phyloP scores from a whole-genome alignment of 441 rosid genomes.

The Populus hybrid region DNA sequence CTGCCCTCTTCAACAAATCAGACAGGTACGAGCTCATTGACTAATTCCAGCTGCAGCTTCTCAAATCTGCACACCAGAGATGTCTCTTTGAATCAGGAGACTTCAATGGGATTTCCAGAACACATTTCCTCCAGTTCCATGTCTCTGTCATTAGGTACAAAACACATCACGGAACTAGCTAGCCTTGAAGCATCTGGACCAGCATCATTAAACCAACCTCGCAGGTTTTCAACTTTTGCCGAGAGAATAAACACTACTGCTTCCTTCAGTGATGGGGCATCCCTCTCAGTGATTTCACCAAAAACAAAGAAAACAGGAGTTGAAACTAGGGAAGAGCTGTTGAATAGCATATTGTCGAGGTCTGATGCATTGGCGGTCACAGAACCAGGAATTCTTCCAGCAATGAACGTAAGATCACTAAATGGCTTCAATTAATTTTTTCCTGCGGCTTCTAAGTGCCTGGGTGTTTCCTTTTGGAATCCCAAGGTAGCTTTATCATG shows the following conservation, averaged over 20 bases:
- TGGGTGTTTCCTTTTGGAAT: slow-evolving; percentile 6
- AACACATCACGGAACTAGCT: slow-evolving; percentile 46
- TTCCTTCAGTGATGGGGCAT: slow-evolving; percentile 65
- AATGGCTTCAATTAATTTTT: slow-evolving; percentile 13
- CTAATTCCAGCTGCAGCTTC: slow-evolving; percentile 34
- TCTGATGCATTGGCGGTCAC: slow-evolving; percentile 43
- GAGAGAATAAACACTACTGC: slow-evolving; percentile 87
- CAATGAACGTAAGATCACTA: slow-evolving; percentile 56
- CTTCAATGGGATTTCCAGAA: slow-evolving; percentile 50
- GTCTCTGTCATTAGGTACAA: slow-evolving; percentile 41
- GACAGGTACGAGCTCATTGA: slow-evolving; percentile 39
- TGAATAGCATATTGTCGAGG: slow-evolving; percentile 58
- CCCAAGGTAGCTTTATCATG: slow-evolving; percentile 12
- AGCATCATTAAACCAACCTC: slow-evolving; percentile 51
- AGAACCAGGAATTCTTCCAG: slow-evolving; percentile 47
- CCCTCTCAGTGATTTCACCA: slow-evolving; percentile 63
- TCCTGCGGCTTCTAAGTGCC: neutral
- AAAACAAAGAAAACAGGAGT: slow-evolving; percentile 90
- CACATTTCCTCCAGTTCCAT: slow-evolving; percentile 50
- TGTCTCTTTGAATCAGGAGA: slow-evolving; percentile 43
- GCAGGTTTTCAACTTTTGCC: slow-evolving; percentile 64
- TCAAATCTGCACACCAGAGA: slow-evolving; percentile 54
- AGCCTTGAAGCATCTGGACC: slow-evolving; percentile 51
- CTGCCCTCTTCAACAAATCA: slow-evolving; percentile 51
- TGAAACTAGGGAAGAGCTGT: slow-evolving; percentile 71